These are phyloP conservation scores for Trichoderma brevicompactum DNA, from an alignment of 2,329 filamentous ascomycete genomes.

Conservation along the genomic window DNA sequence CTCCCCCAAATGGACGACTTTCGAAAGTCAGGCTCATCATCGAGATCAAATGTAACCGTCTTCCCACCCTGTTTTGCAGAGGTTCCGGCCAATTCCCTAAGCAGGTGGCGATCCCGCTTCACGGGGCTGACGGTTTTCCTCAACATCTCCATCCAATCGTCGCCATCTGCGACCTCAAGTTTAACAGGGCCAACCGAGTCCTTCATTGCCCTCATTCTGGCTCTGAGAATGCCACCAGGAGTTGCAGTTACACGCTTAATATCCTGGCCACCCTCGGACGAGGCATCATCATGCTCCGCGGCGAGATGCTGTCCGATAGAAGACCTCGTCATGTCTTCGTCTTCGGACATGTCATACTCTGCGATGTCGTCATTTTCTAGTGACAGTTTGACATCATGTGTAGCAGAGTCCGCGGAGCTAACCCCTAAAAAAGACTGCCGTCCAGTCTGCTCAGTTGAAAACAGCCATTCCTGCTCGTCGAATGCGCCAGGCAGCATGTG, in stretches of 20 bases:
- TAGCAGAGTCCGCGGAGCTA: constrained; percentile 82
- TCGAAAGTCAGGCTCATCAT: constrained; percentile 56
- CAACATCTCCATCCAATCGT: constrained; percentile 92
- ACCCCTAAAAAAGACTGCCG: constrained; percentile 88
- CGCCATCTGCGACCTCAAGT: constrained; percentile 67
- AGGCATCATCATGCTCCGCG: constrained; percentile 70
- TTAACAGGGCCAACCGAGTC: constrained; percentile 61
- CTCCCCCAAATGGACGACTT: constrained; percentile 45
- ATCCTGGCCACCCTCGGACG: constrained; percentile 57
- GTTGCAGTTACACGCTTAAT: constrained; percentile 52
- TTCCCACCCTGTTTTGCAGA: constrained; percentile 39
- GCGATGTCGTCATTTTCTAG: constrained; percentile 71
- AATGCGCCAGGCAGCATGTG: constrained; percentile 78
- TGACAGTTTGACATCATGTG: constrained; percentile 62
- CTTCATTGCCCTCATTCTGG: constrained; percentile 66
- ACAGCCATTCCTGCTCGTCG: constrained; percentile 61
- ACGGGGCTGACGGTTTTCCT: constrained; percentile 92
- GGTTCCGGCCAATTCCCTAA: constrained; percentile 64
- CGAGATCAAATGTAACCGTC: constrained; percentile 38
- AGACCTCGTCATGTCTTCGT: constrained; percentile 77
- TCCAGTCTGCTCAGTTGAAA: constrained; percentile 60
- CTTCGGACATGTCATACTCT: constrained; percentile 75
- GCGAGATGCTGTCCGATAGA: constrained; percentile 73
- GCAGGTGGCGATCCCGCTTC: constrained; percentile 84
- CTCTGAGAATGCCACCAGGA: constrained; percentile 65